Percentiles rank a stretch among this genome's conserved stretches.
phyloP scores from a whole-genome alignment of 768 basidiomycete genomes.

The Leccinum barrowsii region DNA sequence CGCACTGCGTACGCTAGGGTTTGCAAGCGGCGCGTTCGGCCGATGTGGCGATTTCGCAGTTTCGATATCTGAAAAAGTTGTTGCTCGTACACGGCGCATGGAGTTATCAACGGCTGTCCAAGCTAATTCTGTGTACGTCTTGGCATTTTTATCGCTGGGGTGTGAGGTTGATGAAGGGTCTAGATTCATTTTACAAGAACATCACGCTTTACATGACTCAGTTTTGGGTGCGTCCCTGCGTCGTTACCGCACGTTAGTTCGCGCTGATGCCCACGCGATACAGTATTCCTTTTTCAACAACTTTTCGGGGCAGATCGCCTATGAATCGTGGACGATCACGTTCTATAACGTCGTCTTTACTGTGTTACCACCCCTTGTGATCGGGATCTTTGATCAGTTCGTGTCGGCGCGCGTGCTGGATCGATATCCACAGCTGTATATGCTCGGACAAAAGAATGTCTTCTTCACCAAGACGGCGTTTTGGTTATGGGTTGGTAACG shows the following conservation, averaged over 20 bases:
- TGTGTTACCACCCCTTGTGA: conserved; percentile 92
- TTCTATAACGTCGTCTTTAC: conserved; percentile 97
- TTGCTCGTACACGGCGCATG: conserved; percentile 96
- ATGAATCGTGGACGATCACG: conserved; percentile 98
- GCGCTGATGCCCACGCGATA: not conserved
- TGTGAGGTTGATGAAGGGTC: conserved; percentile 8
- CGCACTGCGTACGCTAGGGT: conserved; percentile 48
- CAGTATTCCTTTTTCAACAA: conserved; percentile 99
- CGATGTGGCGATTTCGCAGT: conserved; percentile 97
- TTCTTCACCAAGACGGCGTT: conserved; percentile 91
- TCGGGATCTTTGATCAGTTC: conserved; percentile 98
- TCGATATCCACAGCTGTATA: conserved; percentile 95
- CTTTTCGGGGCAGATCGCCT: conserved; percentile 97
- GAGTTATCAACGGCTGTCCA: conserved; percentile 95
- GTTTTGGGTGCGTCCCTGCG: conserved; percentile 72
- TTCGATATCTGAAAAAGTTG: conserved; percentile 91
- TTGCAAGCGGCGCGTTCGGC: conserved; percentile 97
- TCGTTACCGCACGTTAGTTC: not conserved
- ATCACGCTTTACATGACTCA: conserved; percentile 98
- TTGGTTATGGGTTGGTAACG: conserved; percentile 90
- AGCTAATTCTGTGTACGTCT: conserved; percentile 87
- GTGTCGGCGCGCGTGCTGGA: conserved; percentile 96
- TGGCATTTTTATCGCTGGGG: not conserved
- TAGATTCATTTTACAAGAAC: conserved; percentile 99
- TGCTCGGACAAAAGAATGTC: conserved; percentile 87